Conservation (phyloP, 2,329 filamentous ascomycete genomes). For the Pyrenophora teres region DNA sequence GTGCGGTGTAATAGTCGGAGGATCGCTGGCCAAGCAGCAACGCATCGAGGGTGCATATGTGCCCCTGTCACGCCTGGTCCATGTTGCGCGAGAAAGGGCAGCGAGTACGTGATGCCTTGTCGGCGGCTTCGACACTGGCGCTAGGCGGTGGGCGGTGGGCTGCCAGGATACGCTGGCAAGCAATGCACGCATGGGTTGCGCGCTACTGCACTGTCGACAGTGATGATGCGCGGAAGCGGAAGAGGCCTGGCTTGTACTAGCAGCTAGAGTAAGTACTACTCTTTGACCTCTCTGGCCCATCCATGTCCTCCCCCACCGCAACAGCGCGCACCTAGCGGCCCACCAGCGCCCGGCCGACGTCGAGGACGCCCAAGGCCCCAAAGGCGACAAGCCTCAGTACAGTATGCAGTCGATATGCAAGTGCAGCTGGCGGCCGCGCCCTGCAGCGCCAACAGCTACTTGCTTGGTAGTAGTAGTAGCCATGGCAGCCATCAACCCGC, state of each 20-base stretch:
- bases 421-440: constrained; percentile 25
- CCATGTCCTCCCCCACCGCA: constrained; percentile 16
- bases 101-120: constrained; percentile 33
- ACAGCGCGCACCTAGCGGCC: constrained; percentile 22
- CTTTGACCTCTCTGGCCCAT: neutral
- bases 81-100: constrained; percentile 34
- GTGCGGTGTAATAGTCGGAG: constrained; percentile 39
- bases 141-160: constrained; percentile 18
- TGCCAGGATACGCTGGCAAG: constrained; percentile 23
- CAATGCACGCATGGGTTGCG: constrained; percentile 20
- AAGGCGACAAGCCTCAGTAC: no score
- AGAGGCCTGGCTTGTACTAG: neutral
- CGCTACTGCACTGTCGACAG: constrained; percentile 36
- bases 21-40: constrained; percentile 36
- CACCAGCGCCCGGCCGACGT: constrained; percentile 6
- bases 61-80: constrained; percentile 28
- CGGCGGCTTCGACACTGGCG: constrained; percentile 29
- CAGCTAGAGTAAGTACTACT: no score
- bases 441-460: constrained; percentile 14
- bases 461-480: no score
- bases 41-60: constrained; percentile 29
- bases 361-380: constrained; percentile 18
- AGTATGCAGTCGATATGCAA: constrained; percentile 14
- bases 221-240: constrained; percentile 41
- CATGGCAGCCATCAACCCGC: no score